Percentiles rank a stretch among this genome's conserved stretches.
These are phyloP conservation scores for Erysiphe pulchra DNA, from an alignment of 2,329 filamentous ascomycete genomes.

Conservation along the genomic window DNA sequence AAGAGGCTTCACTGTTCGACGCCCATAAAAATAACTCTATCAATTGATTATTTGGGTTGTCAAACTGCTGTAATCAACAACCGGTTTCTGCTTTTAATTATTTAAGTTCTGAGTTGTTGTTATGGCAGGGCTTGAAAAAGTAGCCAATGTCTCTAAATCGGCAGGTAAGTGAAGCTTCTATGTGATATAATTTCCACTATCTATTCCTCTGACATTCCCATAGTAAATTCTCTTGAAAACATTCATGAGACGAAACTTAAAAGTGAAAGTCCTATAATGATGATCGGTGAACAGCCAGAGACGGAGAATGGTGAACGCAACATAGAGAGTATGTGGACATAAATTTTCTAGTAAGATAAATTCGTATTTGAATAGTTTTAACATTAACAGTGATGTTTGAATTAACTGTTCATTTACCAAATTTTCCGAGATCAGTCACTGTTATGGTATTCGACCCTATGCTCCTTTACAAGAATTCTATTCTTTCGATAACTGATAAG, in stretches of 20 bases:
- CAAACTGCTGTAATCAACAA: too few species aligned
- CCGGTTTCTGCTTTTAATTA: too few species aligned
- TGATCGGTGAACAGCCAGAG: background rate
- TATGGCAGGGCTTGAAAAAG: slow-evolving; percentile 12
- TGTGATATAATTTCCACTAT: background rate
- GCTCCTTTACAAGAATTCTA: background rate
- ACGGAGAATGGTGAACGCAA: background rate
- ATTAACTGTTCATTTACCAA: slow-evolving; percentile 34
- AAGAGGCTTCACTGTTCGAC: too few species aligned
- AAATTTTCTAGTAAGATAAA: background rate
- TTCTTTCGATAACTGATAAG: background rate
- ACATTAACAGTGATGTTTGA: slow-evolving; percentile 38
- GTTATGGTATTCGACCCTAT: slow-evolving; percentile 40
- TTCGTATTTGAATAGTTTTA: background rate
- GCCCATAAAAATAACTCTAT: too few species aligned
- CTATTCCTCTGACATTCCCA: background rate
- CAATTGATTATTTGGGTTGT: too few species aligned
- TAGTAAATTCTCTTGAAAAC: background rate
- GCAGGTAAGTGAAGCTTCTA: slow-evolving; percentile 7
- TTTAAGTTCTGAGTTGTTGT: slow-evolving; percentile 1
- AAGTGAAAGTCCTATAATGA: background rate
- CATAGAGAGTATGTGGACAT: background rate
- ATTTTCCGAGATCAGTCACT: slow-evolving; percentile 53
- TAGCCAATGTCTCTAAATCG: slow-evolving; percentile 5
- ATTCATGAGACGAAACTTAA: background rate